These are phyloP conservation scores for Eutrema yunnanense DNA, from an alignment of 345 rosid genomes.

Conservation along the genomic window DNA sequence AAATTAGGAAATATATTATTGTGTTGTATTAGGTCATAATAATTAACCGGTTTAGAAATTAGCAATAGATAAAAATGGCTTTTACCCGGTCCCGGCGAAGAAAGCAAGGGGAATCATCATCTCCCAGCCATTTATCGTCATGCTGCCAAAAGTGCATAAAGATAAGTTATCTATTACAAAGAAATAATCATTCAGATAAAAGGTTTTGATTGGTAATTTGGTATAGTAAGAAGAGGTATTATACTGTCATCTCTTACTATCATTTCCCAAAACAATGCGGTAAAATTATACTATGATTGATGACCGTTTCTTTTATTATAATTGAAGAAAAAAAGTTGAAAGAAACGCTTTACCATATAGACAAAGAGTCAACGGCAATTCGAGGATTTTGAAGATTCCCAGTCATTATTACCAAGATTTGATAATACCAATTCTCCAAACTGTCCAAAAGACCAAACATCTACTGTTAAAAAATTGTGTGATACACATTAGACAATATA, in stretches of 20 bases:
- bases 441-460: constrained; percentile 29
- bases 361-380: constrained; percentile 79
- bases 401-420: constrained; percentile 71
- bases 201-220: too few relatives aligned
- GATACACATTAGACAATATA: background rate
- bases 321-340: background rate
- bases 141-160: constrained; percentile 37
- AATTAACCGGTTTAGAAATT: background rate
- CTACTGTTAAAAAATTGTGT: background rate
- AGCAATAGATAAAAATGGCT: background rate
- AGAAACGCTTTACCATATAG: constrained; percentile 56
- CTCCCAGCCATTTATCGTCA: constrained; percentile 82
- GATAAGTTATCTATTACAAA: background rate
- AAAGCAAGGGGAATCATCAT: constrained; percentile 87
- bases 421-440: constrained; percentile 90
- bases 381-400: constrained; percentile 80
- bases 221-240: too few relatives aligned
- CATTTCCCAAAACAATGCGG: background rate
- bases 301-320: background rate
- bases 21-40: background rate
- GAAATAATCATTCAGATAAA: background rate
- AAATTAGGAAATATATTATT: too few relatives aligned
- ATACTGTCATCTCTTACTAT: too few relatives aligned
- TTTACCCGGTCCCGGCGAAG: constrained; percentile 80
- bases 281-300: background rate